Percentiles rank a stretch among this genome's conserved stretches.
phyloP scores from a whole-genome alignment of 2,329 filamentous ascomycete genomes.

The Fusarium annulatum region DNA sequence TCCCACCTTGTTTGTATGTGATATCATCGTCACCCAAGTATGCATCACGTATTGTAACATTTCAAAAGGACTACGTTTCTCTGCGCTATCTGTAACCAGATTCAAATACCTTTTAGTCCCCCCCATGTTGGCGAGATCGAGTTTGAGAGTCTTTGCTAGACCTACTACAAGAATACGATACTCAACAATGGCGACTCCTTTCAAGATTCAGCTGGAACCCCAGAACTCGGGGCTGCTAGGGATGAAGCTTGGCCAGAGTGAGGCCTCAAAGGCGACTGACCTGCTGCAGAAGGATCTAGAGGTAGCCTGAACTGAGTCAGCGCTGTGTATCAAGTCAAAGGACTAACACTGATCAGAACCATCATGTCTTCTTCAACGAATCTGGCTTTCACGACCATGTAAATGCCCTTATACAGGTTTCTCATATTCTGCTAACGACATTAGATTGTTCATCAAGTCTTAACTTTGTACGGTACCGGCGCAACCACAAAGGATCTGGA shows the following conservation, averaged over 20 bases:
- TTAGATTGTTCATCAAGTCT: constrained; percentile 76
- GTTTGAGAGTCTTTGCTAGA: constrained; percentile 24
- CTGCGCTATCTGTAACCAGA: background rate
- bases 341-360: constrained; percentile 45
- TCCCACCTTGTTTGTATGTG: constrained; percentile 12
- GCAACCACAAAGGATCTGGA: constrained; percentile 70
- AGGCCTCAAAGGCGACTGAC: constrained; percentile 71
- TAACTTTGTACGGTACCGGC: constrained; percentile 81
- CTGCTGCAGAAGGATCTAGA: constrained; percentile 82
- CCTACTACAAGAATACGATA: constrained; percentile 8
- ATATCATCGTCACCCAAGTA: constrained; percentile 11
- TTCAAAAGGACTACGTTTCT: background rate
- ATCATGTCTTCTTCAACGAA: constrained; percentile 85
- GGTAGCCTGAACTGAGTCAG: constrained; percentile 42
- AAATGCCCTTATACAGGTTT: constrained; percentile 24
- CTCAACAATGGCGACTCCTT: constrained; percentile 58
- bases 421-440: background rate
- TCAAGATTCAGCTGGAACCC: constrained; percentile 59
- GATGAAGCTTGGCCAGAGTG: constrained; percentile 62
- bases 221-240: constrained; percentile 63
- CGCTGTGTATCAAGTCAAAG: background rate
- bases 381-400: constrained; percentile 85
- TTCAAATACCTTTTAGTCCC: background rate
- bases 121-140: constrained; percentile 27
- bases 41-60: background rate